Evolutionary conservation across 148 eudicot genomes (phyloP), one percentile per base, ranked within the genome.

Genomic region (Arbutus unedo): DNA sequence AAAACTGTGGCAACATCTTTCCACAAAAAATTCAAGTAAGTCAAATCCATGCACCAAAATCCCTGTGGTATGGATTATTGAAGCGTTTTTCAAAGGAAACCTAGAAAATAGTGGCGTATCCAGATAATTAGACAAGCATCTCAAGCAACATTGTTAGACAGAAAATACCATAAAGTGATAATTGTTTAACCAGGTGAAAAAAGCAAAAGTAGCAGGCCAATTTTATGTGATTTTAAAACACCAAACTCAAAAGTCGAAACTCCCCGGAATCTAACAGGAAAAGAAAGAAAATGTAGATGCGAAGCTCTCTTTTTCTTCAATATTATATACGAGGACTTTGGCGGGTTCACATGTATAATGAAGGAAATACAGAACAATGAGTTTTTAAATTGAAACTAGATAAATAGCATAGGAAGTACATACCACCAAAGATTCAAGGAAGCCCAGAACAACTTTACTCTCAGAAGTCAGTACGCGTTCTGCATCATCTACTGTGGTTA

Each of bases 391-490:
- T 53, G 13, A 23, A 23, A 76, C 4, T 47, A 10, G 25, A 43
- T 23, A n/a, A 74, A 84, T 44, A 25, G 73, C 54, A 45, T 44
- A 41, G 49, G 44, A 80, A 82, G 62, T 74, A 70, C 55, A 78
- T 91, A 95, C 98, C 90, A 88, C 95, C 88, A 96, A 85, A 3
- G 98, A 89, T 77, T 89, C 84, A 16, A 96, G 91, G 87, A 90
- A 94, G 45, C 89, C 98, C 84, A 96, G 85, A 54, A 94, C 94
- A 86, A 91, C 91, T 91, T 87, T 94, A 57, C 83, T 81, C 81
- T 89, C 93, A 50, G 97, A 91, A 8, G 98, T 87, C 83, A 94
- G 83, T 67, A 96, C 82, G 83, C 81, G 88, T 88, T 91, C 98
- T 8, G 98, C 98, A 66, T 96, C 94, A 82, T 94, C 93, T 44